Percentiles rank a stretch among this genome's conserved stretches.
phyloP scores from a whole-genome alignment of 805 yeast species.

The Yarrowia sp. region DNA sequence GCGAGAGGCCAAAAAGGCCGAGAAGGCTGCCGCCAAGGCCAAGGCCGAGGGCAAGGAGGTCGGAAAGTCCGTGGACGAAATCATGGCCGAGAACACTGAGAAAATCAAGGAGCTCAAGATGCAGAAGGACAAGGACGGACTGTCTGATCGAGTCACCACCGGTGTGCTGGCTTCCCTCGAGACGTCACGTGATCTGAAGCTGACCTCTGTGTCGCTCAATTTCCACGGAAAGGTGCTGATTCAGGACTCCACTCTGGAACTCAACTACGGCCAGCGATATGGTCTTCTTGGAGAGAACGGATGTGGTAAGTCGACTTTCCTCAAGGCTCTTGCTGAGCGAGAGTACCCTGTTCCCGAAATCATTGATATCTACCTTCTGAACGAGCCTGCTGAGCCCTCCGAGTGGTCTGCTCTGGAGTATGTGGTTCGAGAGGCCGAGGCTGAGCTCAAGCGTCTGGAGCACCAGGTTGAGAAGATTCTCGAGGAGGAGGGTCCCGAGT shows the following conservation, averaged over 20 bases:
- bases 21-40: slow-evolving; percentile 75
- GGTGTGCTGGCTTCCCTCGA: slow-evolving; percentile 91
- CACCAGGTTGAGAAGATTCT: slow-evolving; percentile 87
- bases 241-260: slow-evolving; percentile 89
- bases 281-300: slow-evolving; percentile 98
- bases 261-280: slow-evolving; percentile 96
- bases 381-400: slow-evolving; percentile 97
- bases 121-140: slow-evolving; percentile 92
- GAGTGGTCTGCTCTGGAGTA: slow-evolving; percentile 92
- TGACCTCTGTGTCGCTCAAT: slow-evolving; percentile 85
- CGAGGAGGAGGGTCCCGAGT: slow-evolving; percentile 93
- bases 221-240: slow-evolving; percentile 97
- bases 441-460: slow-evolving; percentile 88
- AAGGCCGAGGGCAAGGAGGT: slow-evolving; percentile 54
- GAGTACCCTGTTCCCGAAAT: slow-evolving; percentile 94
- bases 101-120: slow-evolving; percentile 85
- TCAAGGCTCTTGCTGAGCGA: slow-evolving; percentile 92
- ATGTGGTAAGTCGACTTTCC: slow-evolving; percentile 96
- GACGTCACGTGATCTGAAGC: slow-evolving; percentile 92
- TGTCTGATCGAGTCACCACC: slow-evolving; percentile 96
- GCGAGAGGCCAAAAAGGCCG: slow-evolving; percentile 96
- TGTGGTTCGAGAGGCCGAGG: slow-evolving; percentile 96
- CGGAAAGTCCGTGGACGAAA: slow-evolving; percentile 54
- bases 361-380: slow-evolving; percentile 89
- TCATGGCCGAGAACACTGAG: slow-evolving; percentile 63